Evolutionary conservation across 257 asterid species (phyloP).

Genomic region (Scutellaria barbata): DNA sequence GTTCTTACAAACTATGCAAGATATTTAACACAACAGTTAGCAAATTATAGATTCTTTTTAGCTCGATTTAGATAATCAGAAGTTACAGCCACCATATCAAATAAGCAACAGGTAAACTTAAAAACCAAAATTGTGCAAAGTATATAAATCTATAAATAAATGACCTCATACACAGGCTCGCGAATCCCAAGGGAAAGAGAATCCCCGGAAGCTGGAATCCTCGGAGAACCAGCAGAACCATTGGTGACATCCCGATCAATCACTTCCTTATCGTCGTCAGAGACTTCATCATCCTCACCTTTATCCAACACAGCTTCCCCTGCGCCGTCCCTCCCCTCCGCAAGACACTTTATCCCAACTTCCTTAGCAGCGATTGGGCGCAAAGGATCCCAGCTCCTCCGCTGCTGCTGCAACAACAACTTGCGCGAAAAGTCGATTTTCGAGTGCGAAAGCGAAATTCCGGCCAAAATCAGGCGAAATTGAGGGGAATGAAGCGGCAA

Average conservation of each 20-base stretch:
- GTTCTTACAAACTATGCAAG: background rate
- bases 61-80: background rate
- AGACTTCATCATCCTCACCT: conserved; percentile 45
- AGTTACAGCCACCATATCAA: conserved; percentile 7
- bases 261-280: conserved; percentile 44
- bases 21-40: background rate
- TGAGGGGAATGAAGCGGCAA: conserved; percentile 57
- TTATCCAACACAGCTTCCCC: conserved; percentile 44
- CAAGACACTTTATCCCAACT: conserved; percentile 47
- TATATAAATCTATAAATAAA: conserved; percentile 1
- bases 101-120: conserved; percentile 19
- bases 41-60: background rate
- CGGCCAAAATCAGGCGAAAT: conserved; percentile 52
- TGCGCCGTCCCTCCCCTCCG: conserved; percentile 46
- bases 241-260: conserved; percentile 46
- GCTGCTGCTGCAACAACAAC: conserved; percentile 42
- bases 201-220: conserved; percentile 56
- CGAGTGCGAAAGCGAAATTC: conserved; percentile 54
- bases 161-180: conserved; percentile 93
- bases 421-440: conserved; percentile 45
- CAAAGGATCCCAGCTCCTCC: conserved; percentile 52
- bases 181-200: conserved; percentile 85
- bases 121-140: background rate
- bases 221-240: conserved; percentile 52
- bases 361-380: conserved; percentile 45